Conservation (phyloP, 1,139 yeast species). For the Yamadazyma taylorii region DNA sequence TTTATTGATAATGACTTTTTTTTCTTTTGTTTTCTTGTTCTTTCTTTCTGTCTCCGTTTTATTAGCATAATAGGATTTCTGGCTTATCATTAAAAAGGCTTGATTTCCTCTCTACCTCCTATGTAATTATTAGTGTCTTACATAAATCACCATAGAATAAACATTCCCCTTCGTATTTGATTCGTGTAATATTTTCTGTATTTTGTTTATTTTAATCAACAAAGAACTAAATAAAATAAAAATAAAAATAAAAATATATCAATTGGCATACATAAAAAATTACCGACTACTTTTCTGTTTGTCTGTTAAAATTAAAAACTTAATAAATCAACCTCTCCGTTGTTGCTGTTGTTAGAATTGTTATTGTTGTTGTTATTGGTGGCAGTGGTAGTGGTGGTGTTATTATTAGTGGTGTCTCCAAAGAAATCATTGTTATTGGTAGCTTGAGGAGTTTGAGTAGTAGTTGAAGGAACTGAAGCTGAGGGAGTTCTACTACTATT, state of each 20-base stretch:
- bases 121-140: slow-evolving; percentile 6
- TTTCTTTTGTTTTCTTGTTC: neutral
- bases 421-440: slow-evolving; percentile 17
- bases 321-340: slow-evolving; percentile 34
- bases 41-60: too few relatives aligned
- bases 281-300: slow-evolving; percentile 1
- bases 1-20: slow-evolving; percentile 1
- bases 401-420: too few relatives aligned
- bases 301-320: slow-evolving; percentile 23
- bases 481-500: slow-evolving; percentile 14
- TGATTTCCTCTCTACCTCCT: neutral
- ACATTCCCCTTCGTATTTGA: too few relatives aligned
- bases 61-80: slow-evolving; percentile 2
- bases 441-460: slow-evolving; percentile 10
- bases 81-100: too few relatives aligned
- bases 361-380: slow-evolving; percentile 10
- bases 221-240: slow-evolving; percentile 6
- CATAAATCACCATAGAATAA: slow-evolving; percentile 5
- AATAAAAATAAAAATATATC: slow-evolving; percentile 6
- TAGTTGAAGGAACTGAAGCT: slow-evolving; percentile 9
- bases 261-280: slow-evolving; percentile 2
- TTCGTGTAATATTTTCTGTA: neutral
- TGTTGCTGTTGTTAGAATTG: slow-evolving; percentile 13
- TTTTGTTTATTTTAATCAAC: neutral
- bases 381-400: slow-evolving; percentile 16